phyloP scores from a whole-genome alignment of 2,329 filamentous ascomycete species.

The Fusarium poae region DNA sequence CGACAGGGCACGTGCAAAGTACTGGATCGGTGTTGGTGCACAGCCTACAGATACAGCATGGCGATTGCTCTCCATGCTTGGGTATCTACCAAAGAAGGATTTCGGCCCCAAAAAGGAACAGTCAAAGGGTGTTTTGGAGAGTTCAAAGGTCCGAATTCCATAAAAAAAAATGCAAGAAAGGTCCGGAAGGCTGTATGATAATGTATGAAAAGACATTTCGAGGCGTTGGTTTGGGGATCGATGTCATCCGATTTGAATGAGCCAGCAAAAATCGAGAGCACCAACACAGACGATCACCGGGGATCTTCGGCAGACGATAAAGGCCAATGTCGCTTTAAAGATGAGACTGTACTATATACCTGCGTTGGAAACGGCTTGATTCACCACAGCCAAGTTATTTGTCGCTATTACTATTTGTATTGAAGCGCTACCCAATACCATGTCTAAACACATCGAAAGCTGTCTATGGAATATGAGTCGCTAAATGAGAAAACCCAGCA shows the following conservation, averaged over 20 bases:
- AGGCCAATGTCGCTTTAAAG: not conserved
- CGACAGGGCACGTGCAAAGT: constrained; percentile 83
- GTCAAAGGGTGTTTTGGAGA: constrained; percentile 46
- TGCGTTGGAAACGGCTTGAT: constrained; percentile 1
- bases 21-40: constrained; percentile 97
- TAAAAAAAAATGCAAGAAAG: constrained; percentile 25
- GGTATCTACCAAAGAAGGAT: constrained; percentile 56
- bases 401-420: constrained; percentile 42
- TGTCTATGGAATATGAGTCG: constrained; percentile 38
- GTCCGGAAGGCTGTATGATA: constrained; percentile 46
- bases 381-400: constrained; percentile 15
- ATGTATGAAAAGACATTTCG: constrained; percentile 46
- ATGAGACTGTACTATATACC: constrained; percentile 35
- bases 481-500: constrained; percentile 37
- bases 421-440: constrained; percentile 39
- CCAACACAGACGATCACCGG: not conserved
- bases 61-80: constrained; percentile 85
- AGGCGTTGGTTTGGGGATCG: constrained; percentile 47
- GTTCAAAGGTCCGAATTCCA: constrained; percentile 50
- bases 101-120: constrained; percentile 52
- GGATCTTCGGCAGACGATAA: constrained; percentile 3
- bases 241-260: constrained; percentile 20
- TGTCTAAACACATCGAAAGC: constrained; percentile 45
- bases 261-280: constrained; percentile 14
- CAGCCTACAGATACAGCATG: constrained; percentile 93